Base-by-base conservation (phyloP, 345 rosid genomes). In the Firmiana major region DNA sequence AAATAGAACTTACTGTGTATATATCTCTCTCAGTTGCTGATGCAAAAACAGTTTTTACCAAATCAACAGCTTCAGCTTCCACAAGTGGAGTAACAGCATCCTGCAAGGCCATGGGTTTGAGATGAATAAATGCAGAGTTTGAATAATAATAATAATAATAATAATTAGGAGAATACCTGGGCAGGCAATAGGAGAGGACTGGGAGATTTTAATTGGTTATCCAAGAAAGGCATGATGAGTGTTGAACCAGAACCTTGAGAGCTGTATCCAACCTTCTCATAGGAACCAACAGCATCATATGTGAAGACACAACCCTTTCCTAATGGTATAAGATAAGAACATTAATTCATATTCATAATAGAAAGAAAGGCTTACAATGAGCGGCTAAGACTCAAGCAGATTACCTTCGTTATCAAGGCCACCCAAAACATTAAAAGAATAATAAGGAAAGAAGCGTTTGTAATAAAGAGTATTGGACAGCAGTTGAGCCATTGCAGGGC, bases 11-110 rank as follows among this genome's bases (percentile, higher is more conserved):
- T 51, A 83, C 97, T 63, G 99, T 94, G 87, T 94, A 94, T 71
- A 94, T 92, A 82, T 97, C 99, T 71, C 97, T 92, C 91, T 97
- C 98, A 3, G 97, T 87, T 81, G 99, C 99, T 65, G 99, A 92
- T 45, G 92, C 97, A 83, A 94, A 97, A 74, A 86, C 89, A 70
- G 94, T 93, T 89, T 92, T 93, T 43, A 95, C 97, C 83, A 95
- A 84, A 79, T 95, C 98, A 74, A 94, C 77, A 15, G 98, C 99
- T 85, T 97, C 99, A 55, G 84, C 53, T 81, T 92, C 98, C 5
- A 90, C 84, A 71, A 97, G 95, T 22, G 99, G 99, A 38, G 98
- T 94, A 63, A 88, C 94, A n/a, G 99, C 88, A 83, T 96, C 99
- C 99, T 97, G 83, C 54, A 83, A 42, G 45, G 7, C 46, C 62